Percentiles rank a stretch among this genome's conserved stretches.
Conservation (phyloP, 2,329 filamentous ascomycete genomes). For the Fusarium albidum region DNA sequence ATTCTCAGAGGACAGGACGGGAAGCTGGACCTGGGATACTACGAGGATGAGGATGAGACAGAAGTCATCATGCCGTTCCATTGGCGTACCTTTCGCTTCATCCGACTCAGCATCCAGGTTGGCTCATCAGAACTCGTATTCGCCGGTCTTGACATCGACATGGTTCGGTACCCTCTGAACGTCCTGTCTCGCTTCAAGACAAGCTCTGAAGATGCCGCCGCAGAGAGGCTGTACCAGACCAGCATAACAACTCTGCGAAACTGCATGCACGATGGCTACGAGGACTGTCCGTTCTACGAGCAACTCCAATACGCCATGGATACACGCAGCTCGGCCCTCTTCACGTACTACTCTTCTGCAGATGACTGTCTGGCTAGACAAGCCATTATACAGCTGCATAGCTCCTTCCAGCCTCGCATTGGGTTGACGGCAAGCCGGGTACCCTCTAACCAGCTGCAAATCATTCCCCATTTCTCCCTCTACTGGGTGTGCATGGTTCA, state of each 20-base stretch:
- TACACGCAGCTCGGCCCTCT: constrained; percentile 40
- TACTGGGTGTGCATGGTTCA: constrained; percentile 46
- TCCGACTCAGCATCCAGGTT: not conserved
- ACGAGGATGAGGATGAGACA: not conserved
- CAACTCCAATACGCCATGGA: constrained; percentile 46
- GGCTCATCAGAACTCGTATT: not conserved
- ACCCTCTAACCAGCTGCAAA: constrained; percentile 44
- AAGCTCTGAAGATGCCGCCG: constrained; percentile 15
- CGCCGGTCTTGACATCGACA: not conserved
- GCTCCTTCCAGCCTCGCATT: constrained; percentile 27
- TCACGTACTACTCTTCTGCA: constrained; percentile 41
- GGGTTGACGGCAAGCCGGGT: constrained; percentile 46
- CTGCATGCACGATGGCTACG: constrained; percentile 43
- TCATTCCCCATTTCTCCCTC: constrained; percentile 47
- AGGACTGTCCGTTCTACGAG: constrained; percentile 47
- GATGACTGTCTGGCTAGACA: constrained; percentile 43
- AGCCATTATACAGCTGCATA: constrained; percentile 39
- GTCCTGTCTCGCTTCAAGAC: no score
- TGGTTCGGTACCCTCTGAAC: no score
- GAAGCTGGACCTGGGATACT: not conserved
- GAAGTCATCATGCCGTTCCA: constrained; percentile 5
- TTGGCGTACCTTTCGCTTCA: constrained; percentile 8
- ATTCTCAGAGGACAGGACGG: not conserved
- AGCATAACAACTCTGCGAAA: constrained; percentile 35
- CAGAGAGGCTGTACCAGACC: no score